These are phyloP conservation scores for Silene noctiflora DNA, from an alignment of 179 eudicot genomes.

Conservation along the genomic window DNA sequence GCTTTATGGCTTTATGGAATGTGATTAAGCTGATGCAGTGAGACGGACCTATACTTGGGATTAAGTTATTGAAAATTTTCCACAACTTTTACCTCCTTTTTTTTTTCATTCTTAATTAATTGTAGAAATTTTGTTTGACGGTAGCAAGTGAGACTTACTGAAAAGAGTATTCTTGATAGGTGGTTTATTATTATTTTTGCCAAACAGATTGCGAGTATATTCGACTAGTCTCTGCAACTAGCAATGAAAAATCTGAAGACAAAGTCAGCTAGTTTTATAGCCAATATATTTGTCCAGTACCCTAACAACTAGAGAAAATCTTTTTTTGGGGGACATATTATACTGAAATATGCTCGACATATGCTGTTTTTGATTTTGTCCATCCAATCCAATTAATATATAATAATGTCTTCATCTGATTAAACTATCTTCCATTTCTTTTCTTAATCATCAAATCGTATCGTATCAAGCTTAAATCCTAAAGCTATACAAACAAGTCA, in stretches of 20 bases:
- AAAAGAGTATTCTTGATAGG: too few species aligned
- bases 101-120: too few species aligned
- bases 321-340: neutral
- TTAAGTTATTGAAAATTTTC: too few species aligned
- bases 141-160: too few species aligned
- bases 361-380: neutral
- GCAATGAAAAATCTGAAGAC: neutral
- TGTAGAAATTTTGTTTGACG: too few species aligned
- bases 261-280: neutral
- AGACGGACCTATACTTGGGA: too few species aligned
- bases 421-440: neutral
- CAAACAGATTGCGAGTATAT: neutral
- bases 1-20: neutral
- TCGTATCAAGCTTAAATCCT: neutral
- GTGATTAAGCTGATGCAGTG: neutral
- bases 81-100: too few species aligned
- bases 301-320: too few species aligned
- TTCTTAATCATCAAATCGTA: constrained; percentile 8
- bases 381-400: neutral
- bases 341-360: neutral
- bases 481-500: neutral
- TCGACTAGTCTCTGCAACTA: neutral
- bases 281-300: too few species aligned
- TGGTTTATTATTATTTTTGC: too few species aligned
- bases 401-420: neutral